These are phyloP conservation scores for Penicillium alfredii DNA, from an alignment of 495 filamentous ascomycete species.

Conservation along the genomic window DNA sequence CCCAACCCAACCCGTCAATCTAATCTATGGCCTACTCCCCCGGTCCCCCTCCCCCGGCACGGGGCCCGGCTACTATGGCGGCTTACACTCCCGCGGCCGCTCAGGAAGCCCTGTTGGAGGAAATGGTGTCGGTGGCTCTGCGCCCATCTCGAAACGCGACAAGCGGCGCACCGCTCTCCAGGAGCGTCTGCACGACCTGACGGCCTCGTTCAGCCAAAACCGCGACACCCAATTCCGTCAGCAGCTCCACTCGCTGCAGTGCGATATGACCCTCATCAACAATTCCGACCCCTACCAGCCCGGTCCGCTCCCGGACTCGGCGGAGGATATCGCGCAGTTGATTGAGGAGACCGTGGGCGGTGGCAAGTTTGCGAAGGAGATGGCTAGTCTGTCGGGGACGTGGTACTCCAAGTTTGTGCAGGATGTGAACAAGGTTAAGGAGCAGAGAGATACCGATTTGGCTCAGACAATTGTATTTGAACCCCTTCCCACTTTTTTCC, in stretches of 20 bases:
- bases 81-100: constrained; percentile 24
- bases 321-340: constrained; percentile 58
- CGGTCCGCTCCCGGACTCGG: constrained; percentile 63
- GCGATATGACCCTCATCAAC: constrained; percentile 81
- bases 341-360: constrained; percentile 54
- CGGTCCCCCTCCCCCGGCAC: constrained; percentile 29
- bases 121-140: too few species aligned
- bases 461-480: constrained; percentile 70
- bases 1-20: constrained; percentile 9
- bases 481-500: too few species aligned
- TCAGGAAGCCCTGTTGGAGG: constrained; percentile 32
- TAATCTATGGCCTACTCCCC: constrained; percentile 36
- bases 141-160: constrained; percentile 72
- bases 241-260: constrained; percentile 80
- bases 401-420: constrained; percentile 76
- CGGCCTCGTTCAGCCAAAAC: constrained; percentile 69
- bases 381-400: constrained; percentile 66
- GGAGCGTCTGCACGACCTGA: constrained; percentile 68
- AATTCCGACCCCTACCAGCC: constrained; percentile 72
- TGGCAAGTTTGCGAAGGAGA: constrained; percentile 48
- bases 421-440: constrained; percentile 76
- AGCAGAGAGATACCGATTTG: constrained; percentile 74
- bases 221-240: constrained; percentile 80
- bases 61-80: constrained; percentile 19
- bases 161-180: constrained; percentile 74